Conservation (phyloP, 2,329 filamentous ascomycete genomes). For the Arthroderma sp. region DNA sequence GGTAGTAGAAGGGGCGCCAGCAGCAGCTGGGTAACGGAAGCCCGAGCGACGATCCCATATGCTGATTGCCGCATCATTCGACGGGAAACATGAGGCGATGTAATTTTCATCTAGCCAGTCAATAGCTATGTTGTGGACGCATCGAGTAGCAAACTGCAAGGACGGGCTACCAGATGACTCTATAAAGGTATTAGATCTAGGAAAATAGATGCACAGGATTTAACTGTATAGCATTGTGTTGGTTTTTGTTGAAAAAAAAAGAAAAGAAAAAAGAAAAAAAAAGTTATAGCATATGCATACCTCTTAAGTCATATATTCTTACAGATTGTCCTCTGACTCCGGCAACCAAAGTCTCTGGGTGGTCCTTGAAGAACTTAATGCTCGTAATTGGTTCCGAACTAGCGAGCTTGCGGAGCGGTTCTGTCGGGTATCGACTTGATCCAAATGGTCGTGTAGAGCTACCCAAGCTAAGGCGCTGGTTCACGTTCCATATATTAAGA, state of each 20-base stretch:
- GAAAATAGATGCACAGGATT: neutral
- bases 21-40: slow-evolving; percentile 26
- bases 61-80: slow-evolving; percentile 46
- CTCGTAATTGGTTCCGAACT: slow-evolving; percentile 52
- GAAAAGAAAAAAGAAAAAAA: slow-evolving; percentile 8
- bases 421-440: slow-evolving; percentile 23
- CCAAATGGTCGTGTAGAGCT: slow-evolving; percentile 23
- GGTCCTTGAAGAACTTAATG: slow-evolving; percentile 50
- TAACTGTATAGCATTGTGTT: neutral
- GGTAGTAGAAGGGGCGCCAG: slow-evolving; percentile 22
- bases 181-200: slow-evolving; percentile 11
- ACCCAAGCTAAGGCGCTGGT: slow-evolving; percentile 33
- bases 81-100: slow-evolving; percentile 46
- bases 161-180: slow-evolving; percentile 30
- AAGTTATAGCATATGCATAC: slow-evolving; percentile 26
- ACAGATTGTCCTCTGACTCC: slow-evolving; percentile 50
- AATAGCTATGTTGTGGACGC: slow-evolving; percentile 53
- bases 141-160: slow-evolving; percentile 43
- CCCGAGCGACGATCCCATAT: slow-evolving; percentile 50
- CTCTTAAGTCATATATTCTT: slow-evolving; percentile 51
- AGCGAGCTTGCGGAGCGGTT: slow-evolving; percentile 48
- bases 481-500: slow-evolving; percentile 53
- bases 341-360: slow-evolving; percentile 49
- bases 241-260: slow-evolving; percentile 12
- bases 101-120: slow-evolving; percentile 54